Base-by-base conservation (phyloP, 768 basidiomycete species). In the Boletellus ananas region DNA sequence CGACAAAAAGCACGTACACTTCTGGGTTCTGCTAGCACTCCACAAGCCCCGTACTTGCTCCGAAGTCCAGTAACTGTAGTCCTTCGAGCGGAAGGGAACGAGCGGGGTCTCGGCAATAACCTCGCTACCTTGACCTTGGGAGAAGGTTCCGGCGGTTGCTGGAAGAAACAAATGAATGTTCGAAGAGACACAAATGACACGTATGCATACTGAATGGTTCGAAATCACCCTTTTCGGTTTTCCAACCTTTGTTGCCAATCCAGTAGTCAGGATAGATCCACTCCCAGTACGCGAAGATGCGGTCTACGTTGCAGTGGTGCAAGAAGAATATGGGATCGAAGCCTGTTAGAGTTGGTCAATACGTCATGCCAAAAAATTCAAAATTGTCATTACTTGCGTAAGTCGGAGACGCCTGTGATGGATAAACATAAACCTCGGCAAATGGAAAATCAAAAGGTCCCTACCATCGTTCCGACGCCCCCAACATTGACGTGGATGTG, bases 221-320 rank as follows among this genome's bases (percentile, higher is more conserved):
- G 8, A 3, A 46, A 2, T 49, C 21, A 16, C 59, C 55, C 9
- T 49, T 6, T 9, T 17, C 11, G 21, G 39, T 25, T 37, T 48
- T 53, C 58, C 58, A 59, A 14, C 58, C 58, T 29, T 29, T 29
- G 0, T 25, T 17, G 17, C 8, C 49, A 0, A 59, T 53, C 58
- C 59, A 61, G 34, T 61, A 58, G 1, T 60, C 5, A 5, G 59
- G 49, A 29, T 60, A 60, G 17, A 61, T 11, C 27, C 61, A 60
- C 45, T 60, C 59, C 59, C 58, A 60, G 33, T 60, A 54, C 3
- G 58, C 55, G 12, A 51, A 57, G 13, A 60, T 21, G 9, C 58
- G 58, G 13, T 60, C 59, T 10, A 60, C 47, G 23, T 58, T 60
- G 29, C 49, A 46, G n/a, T 60, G 59, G 29, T 60, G 59, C 29